Evolutionary conservation across 1,139 yeast species (phyloP).

Genomic region (Kluyveromyces sp.): DNA sequence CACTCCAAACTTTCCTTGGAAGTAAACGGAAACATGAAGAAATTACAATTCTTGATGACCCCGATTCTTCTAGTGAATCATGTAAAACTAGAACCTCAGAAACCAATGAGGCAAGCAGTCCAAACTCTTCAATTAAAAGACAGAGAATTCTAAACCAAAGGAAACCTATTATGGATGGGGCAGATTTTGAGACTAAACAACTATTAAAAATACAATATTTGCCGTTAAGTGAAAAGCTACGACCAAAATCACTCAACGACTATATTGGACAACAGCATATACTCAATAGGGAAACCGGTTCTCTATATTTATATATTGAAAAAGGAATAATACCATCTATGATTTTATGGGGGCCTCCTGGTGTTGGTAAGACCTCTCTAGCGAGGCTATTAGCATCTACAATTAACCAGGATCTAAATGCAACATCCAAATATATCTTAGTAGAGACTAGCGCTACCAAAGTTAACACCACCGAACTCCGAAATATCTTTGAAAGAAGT

Average conservation of each 20-base stretch:
- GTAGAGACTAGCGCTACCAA: conserved; percentile 85
- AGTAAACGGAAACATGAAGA: conserved; percentile 12
- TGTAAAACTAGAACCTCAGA: background rate
- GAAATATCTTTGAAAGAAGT: conserved; percentile 67
- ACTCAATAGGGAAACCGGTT: conserved; percentile 65
- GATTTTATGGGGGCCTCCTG: conserved; percentile 94
- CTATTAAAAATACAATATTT: conserved; percentile 41
- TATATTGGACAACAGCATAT: conserved; percentile 78
- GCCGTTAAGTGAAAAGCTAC: conserved; percentile 82
- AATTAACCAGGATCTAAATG: conserved; percentile 25
- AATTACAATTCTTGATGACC: conserved; percentile 1
- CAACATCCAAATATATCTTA: conserved; percentile 44
- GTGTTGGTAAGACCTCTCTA: conserved; percentile 87
- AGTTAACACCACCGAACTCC: conserved; percentile 61
- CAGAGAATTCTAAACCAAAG: conserved; percentile 1
- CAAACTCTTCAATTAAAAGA: conserved; percentile 1
- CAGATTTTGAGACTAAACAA: conserved; percentile 22
- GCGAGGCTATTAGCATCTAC: conserved; percentile 37
- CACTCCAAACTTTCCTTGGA: conserved; percentile 11
- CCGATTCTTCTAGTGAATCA: background rate
- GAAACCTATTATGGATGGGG: conserved; percentile 22
- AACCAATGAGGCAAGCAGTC: background rate
- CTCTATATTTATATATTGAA: conserved; percentile 60
- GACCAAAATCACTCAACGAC: conserved; percentile 69
- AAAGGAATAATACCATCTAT: conserved; percentile 66